Base-by-base conservation (phyloP, 192 early-diverging fungal species). In the Coemansia sp. region DNA sequence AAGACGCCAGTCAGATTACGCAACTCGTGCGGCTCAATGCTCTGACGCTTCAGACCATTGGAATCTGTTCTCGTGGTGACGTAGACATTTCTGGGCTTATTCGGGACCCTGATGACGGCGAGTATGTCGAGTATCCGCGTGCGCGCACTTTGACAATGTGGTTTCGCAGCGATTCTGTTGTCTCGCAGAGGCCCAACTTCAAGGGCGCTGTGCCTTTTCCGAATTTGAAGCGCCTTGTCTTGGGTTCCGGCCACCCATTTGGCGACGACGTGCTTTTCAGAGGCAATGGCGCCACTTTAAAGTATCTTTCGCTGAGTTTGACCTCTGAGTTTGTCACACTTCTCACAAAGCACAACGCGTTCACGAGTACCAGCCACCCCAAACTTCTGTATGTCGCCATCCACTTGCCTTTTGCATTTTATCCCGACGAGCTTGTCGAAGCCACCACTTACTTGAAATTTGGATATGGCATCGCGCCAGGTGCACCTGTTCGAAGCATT, bases 131-230 rank as follows among this genome's bases (percentile, higher is more conserved):
- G 4, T 35, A 60, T 21, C 19, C 35, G 35, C 0, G 58, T 10
- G 16, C 23, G 35, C 58, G 17, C 58, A 60, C 1, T 6, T 8
- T 60, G 9, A 19, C 11, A 33, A 6, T 35, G 1, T 3, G 0
- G 2, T 28, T 13, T 16, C 1, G 1, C 4, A 4, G n/a, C 1
- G 0, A 6, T 3, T 4, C 17, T 4, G 5, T 2, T 10, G 2
- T 28, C 5, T 52, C 23, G 26, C 26, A 28, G 19, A 14, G 3
- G 10, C 6, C 52, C 13, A 2, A 0, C 3, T 21, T 30, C 0
- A 21, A 39, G 2, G 35, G 33, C 17, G 35, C 58, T 3, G 17
- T 38, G 0, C 28, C 28, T 1, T 60, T 60, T 21, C 58, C 58
- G 1, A n/a, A 5, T 2, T 35, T 60, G 1, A 19, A 26, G n/a